Evolutionary conservation across 352 stramenopile genomes (phyloP).

Genomic region (Pythium utonaiense): DNA sequence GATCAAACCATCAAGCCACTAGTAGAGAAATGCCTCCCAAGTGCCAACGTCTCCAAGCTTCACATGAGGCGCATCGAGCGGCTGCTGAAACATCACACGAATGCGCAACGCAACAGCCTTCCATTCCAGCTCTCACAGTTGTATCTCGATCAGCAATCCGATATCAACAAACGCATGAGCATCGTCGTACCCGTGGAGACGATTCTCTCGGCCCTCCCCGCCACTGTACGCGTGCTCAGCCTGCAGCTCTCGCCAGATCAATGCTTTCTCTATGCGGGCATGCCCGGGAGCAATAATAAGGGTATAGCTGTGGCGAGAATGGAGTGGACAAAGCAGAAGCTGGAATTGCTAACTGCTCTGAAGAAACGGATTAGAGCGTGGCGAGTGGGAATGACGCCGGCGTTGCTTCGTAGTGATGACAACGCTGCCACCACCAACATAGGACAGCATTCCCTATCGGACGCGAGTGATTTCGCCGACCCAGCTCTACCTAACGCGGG

Average conservation of each 20-base stretch:
- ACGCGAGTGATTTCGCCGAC: background rate
- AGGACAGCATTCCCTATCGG: background rate
- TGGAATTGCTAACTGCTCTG: slow-evolving; percentile 26
- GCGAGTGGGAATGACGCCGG: slow-evolving; percentile 34
- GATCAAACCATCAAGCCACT: slow-evolving; percentile 29
- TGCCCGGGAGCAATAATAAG: slow-evolving; percentile 38
- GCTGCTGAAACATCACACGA: slow-evolving; percentile 32
- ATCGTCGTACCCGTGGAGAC: slow-evolving; percentile 35
- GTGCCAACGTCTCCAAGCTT: slow-evolving; percentile 43
- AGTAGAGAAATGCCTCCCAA: slow-evolving; percentile 33
- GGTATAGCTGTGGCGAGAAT: slow-evolving; percentile 47
- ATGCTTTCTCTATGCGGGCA: slow-evolving; percentile 55
- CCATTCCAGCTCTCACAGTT: slow-evolving; percentile 65
- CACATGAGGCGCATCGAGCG: slow-evolving; percentile 44
- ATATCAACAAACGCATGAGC: slow-evolving; percentile 60
- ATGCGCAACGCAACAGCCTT: slow-evolving; percentile 43
- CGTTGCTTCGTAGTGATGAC: slow-evolving; percentile 40
- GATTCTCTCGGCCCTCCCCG: slow-evolving; percentile 39
- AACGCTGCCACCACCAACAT: background rate
- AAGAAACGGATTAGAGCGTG: slow-evolving; percentile 32
- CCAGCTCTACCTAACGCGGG: background rate
- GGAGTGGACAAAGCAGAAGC: slow-evolving; percentile 45
- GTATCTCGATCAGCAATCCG: slow-evolving; percentile 62
- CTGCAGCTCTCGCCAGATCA: slow-evolving; percentile 70
- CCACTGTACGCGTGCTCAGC: slow-evolving; percentile 35